These are phyloP conservation scores for Rutstroemia sp. DNA, from an alignment of 2,329 filamentous ascomycete genomes.

Conservation along the genomic window DNA sequence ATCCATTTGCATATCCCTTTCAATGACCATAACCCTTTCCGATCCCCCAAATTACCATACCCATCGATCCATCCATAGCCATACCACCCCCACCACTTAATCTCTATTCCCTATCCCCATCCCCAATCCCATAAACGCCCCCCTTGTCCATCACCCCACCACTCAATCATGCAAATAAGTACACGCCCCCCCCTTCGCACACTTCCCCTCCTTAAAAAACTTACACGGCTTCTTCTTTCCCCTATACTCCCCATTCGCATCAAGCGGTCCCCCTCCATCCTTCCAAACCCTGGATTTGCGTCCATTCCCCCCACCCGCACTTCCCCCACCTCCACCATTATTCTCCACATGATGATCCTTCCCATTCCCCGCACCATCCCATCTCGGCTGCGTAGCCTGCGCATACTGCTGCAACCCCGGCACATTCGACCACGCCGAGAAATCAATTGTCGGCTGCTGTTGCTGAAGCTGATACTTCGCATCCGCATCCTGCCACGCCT, in stretches of 20 bases:
- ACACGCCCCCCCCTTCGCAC: slow-evolving; percentile 65
- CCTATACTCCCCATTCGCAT: slow-evolving; percentile 33
- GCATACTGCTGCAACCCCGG: slow-evolving; percentile 3
- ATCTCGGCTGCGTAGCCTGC: background rate
- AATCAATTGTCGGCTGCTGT: slow-evolving; percentile 14
- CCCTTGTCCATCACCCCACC: too few relatives aligned
- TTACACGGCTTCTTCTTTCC: slow-evolving; percentile 61
- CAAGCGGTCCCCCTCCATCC: slow-evolving; percentile 16
- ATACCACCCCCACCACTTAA: too few relatives aligned
- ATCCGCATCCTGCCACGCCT: slow-evolving; percentile 20
- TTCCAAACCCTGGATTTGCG: slow-evolving; percentile 4
- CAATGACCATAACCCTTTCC: too few relatives aligned
- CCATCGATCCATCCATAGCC: too few relatives aligned
- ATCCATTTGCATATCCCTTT: too few relatives aligned
- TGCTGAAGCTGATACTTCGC: slow-evolving; percentile 1
- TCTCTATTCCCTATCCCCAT: too few relatives aligned
- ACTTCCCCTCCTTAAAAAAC: slow-evolving; percentile 65
- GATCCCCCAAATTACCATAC: too few relatives aligned
- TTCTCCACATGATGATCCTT: slow-evolving; percentile 11
- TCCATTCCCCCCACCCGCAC: background rate
- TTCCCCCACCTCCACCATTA: slow-evolving; percentile 7
- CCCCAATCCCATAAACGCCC: too few relatives aligned
- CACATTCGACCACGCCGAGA: slow-evolving; percentile 15
- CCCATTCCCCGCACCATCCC: background rate
- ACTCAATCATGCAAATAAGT: slow-evolving; percentile 59